A percentile compares a stretch with the other conserved stretches of the same genome.
Conservation (phyloP, 164 flowering plant genomes). For the Annona cherimola region DNA sequence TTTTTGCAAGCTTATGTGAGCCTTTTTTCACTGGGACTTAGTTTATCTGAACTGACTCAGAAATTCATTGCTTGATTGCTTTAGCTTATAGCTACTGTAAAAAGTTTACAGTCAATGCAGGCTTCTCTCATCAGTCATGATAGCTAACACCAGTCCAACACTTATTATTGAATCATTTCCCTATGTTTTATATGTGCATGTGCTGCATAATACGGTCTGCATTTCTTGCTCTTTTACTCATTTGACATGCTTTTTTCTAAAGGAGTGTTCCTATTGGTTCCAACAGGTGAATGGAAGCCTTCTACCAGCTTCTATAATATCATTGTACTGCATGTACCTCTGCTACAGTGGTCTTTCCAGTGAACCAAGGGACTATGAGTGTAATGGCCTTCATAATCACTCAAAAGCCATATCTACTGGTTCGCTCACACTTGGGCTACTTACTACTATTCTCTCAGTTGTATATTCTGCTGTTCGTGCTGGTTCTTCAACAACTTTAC, state of each 20-base stretch:
- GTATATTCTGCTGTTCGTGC: slow-evolving; percentile 99
- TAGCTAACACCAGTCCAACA: no score
- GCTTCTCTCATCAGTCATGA: no score
- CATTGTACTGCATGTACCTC: slow-evolving; percentile 87
- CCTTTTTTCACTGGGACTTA: no score
- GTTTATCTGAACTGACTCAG: no score
- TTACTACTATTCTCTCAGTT: slow-evolving; percentile 86
- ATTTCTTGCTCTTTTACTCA: not conserved
- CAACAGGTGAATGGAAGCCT: slow-evolving; percentile 82
- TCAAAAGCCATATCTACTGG: slow-evolving; percentile 84
- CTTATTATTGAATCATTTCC: no score
- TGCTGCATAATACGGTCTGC: not conserved
- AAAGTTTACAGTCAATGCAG: no score
- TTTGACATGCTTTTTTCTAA: not conserved
- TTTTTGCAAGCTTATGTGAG: no score
- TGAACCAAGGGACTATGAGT: slow-evolving; percentile 93
- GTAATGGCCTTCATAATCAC: slow-evolving; percentile 94
- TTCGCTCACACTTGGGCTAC: slow-evolving; percentile 72
- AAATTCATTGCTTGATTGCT: no score
- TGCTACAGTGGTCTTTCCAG: slow-evolving; percentile 93
- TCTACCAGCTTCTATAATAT: slow-evolving; percentile 86
- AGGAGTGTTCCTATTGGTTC: slow-evolving; percentile 9
- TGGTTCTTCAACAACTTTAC: slow-evolving; percentile 89
- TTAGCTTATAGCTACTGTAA: no score
- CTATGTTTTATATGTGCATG: not conserved